Percentiles rank a stretch among this genome's conserved stretches.
These are phyloP conservation scores for Penicillium simplicissimum DNA, from an alignment of 495 filamentous ascomycete genomes.

Conservation along the genomic window DNA sequence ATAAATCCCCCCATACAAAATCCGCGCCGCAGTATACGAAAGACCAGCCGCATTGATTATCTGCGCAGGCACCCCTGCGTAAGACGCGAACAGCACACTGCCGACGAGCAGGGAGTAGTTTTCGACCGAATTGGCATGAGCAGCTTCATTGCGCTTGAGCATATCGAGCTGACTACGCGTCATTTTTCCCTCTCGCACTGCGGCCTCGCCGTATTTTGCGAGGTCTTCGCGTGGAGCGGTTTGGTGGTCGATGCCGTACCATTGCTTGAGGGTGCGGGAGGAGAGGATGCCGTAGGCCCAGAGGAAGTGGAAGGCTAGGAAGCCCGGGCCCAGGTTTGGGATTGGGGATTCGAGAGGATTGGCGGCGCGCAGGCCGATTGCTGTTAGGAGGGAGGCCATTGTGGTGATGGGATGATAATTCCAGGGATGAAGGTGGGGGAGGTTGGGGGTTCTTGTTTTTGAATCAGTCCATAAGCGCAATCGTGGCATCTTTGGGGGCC, in stretches of 20 bases:
- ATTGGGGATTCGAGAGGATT: slow-evolving; percentile 2
- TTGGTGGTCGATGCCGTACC: slow-evolving; percentile 52
- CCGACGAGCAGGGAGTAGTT: slow-evolving; percentile 32
- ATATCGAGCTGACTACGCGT: slow-evolving; percentile 43
- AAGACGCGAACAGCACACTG: slow-evolving; percentile 20
- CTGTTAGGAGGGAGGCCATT: slow-evolving; percentile 21
- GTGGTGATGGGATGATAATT: background rate
- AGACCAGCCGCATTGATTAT: slow-evolving; percentile 28
- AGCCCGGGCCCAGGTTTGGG: slow-evolving; percentile 40
- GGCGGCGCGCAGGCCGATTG: slow-evolving; percentile 26
- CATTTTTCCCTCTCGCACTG: slow-evolving; percentile 50
- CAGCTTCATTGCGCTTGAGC: slow-evolving; percentile 48
- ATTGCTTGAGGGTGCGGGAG: slow-evolving; percentile 47
- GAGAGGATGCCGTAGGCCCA: slow-evolving; percentile 52
- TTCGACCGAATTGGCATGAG: slow-evolving; percentile 52
- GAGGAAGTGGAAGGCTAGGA: slow-evolving; percentile 49
- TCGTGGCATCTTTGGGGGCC: background rate
- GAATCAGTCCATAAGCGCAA: background rate
- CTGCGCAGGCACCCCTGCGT: slow-evolving; percentile 23
- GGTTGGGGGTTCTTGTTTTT: background rate
- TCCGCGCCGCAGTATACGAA: slow-evolving; percentile 29
- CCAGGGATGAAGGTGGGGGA: background rate
- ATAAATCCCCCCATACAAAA: slow-evolving; percentile 26
- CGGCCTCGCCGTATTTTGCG: slow-evolving; percentile 43
- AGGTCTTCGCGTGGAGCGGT: slow-evolving; percentile 47